Evolutionary conservation across 2,329 filamentous ascomycete genomes (phyloP).

Genomic region (Penicillium sp.): DNA sequence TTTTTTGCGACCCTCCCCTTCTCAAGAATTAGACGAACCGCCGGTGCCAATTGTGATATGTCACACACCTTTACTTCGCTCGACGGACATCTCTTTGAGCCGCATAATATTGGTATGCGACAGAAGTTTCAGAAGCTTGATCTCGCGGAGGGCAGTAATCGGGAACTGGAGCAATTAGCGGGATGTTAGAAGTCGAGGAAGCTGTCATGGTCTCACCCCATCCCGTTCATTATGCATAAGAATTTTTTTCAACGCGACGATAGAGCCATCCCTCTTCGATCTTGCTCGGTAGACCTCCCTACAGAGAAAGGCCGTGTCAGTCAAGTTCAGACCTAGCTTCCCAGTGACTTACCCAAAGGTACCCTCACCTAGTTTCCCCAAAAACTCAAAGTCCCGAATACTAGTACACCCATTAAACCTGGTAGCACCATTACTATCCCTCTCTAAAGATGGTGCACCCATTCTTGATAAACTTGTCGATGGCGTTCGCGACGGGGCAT

Average conservation of each 20-base stretch:
- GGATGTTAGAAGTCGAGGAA: conserved; percentile 17
- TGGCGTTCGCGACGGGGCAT: not conserved
- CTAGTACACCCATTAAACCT: conserved; percentile 82
- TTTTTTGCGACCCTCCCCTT: conserved; percentile 76
- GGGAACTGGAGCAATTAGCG: conserved; percentile 67
- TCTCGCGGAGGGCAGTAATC: conserved; percentile 96
- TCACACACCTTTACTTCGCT: conserved; percentile 66
- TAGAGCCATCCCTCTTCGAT: conserved; percentile 72
- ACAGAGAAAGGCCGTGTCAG: conserved; percentile 24
- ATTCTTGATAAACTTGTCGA: conserved; percentile 29
- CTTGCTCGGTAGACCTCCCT: conserved; percentile 90
- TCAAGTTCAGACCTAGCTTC: not conserved
- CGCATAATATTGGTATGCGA: conserved; percentile 86
- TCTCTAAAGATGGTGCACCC: conserved; percentile 51
- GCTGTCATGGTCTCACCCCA: conserved; percentile 63
- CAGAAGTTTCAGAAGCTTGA: conserved; percentile 95
- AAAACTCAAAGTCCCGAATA: conserved; percentile 47
- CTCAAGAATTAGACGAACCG: conserved; percentile 26
- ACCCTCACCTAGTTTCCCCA: conserved; percentile 77
- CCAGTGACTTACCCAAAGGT: conserved; percentile 76
- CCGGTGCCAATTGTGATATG: conserved; percentile 5
- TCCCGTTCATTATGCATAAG: conserved; percentile 99
- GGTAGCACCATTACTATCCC: conserved; percentile 50
- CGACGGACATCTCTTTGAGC: conserved; percentile 95
- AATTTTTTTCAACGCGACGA: conserved; percentile 96